These are phyloP conservation scores for Globomyces pollinis-pini DNA, from an alignment of 192 early-diverging fungal species.

Conservation along the genomic window DNA sequence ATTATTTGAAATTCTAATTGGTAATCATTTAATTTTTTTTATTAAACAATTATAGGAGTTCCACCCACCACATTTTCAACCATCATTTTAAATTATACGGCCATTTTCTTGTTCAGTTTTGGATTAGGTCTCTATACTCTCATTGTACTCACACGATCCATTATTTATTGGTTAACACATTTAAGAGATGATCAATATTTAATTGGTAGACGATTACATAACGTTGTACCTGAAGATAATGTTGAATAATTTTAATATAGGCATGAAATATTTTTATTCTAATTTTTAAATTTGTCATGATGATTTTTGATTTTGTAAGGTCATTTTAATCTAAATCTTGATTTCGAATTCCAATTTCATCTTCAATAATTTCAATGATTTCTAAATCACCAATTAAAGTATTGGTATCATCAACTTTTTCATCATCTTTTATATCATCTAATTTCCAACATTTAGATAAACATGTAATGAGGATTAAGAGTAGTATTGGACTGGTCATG, in stretches of 20 bases:
- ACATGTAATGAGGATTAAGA: too few species aligned
- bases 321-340: too few species aligned
- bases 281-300: too few species aligned
- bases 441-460: too few species aligned
- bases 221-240: constrained; percentile 50
- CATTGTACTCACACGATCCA: background rate
- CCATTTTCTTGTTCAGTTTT: background rate
- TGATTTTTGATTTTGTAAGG: too few species aligned
- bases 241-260: background rate
- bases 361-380: too few species aligned
- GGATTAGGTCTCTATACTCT: background rate
- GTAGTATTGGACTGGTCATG: too few species aligned
- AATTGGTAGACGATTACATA: constrained; percentile 78
- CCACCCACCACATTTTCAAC: background rate
- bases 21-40: background rate
- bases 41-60: background rate
- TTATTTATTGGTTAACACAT: constrained; percentile 58
- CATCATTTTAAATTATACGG: background rate
- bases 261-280: too few species aligned
- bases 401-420: too few species aligned
- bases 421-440: too few species aligned
- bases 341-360: too few species aligned
- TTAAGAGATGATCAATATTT: constrained; percentile 80
- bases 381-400: too few species aligned
- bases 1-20: background rate